Evolutionary conservation across 768 basidiomycete genomes (phyloP), one percentile per base, ranked within the genome.

Genomic region (Auriculariales sp.): DNA sequence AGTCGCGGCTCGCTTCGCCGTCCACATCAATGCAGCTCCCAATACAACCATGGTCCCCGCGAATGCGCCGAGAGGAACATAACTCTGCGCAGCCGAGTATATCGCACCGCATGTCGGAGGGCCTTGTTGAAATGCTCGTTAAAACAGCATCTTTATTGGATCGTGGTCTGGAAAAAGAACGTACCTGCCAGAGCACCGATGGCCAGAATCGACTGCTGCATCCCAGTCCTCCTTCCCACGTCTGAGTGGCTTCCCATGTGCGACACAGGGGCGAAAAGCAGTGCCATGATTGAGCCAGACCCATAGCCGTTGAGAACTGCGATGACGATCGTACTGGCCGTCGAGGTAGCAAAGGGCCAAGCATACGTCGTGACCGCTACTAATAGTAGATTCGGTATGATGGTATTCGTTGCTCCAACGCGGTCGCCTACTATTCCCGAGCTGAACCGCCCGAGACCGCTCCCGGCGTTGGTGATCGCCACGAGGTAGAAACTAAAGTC

Each of bases 91-190:
- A 0, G 71, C 66, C 0, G 59, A 59, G 47, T 72, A 70, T 54
- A 87, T 82, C 0, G 78, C 78, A 1, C 84, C 84, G 6, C 81
- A 81, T 52, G 85, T 80, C 0, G 84, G 84, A 2, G 82, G 81
- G 0, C 84, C n/a, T n/a, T n/a, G n/a, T n/a, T n/a, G n/a, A n/a
- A n/a, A n/a, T n/a, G n/a, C n/a, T n/a, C n/a, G n/a, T n/a, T n/a
- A n/a, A n/a, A n/a, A n/a, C n/a, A n/a, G n/a, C n/a, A n/a, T n/a
- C n/a, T n/a, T 10, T 22, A 11, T 9, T 47, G 46, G 3, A 47
- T 25, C 25, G 17, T 27, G 10, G 42, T 9, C 11, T 10, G 42
- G 42, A 10, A 45, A 45, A n/a, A 22, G 9, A 54, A 28, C 33
- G 17, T 55, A 54, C 17, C 84, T 0, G 69, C 71, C 3, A 86